Conservation (phyloP, 2,329 filamentous ascomycete genomes). For the Epichloe hybrida region DNA sequence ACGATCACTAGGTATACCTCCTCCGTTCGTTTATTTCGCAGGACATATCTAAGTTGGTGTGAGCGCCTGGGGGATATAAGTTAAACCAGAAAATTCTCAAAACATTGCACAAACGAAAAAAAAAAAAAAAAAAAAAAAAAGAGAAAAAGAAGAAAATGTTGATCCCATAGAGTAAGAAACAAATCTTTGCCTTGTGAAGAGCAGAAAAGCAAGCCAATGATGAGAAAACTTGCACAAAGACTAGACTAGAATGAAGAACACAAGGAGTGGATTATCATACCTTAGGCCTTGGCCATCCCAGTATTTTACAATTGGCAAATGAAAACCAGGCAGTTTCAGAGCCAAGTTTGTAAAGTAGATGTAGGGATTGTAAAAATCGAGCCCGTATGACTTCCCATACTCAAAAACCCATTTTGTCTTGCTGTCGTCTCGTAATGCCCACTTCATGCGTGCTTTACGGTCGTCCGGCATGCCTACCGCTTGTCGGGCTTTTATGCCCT, state of each 20-base stretch:
- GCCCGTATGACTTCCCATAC: conserved; percentile 36
- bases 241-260: neutral
- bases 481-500: conserved; percentile 32
- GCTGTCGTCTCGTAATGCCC: conserved; percentile 36
- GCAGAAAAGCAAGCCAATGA: neutral
- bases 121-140: neutral
- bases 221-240: conserved; percentile 2
- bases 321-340: conserved; percentile 58
- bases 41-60: conserved; percentile 79
- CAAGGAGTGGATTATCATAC: conserved; percentile 31
- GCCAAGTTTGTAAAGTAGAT: conserved; percentile 69
- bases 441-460: conserved; percentile 42
- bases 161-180: neutral
- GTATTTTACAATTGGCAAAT: conserved; percentile 59
- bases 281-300: conserved; percentile 68
- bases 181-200: neutral
- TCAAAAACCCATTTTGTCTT: conserved; percentile 42
- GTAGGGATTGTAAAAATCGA: conserved; percentile 82
- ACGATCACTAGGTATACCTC: conserved; percentile 69
- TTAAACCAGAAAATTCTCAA: conserved; percentile 7
- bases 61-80: conserved; percentile 41
- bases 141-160: conserved; percentile 1
- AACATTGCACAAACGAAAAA: neutral
- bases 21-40: conserved; percentile 65
- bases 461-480: conserved; percentile 36